phyloP scores from a whole-genome alignment of 1,284 basidiomycete genomes.

The Sanghuangporus sanghuang region DNA sequence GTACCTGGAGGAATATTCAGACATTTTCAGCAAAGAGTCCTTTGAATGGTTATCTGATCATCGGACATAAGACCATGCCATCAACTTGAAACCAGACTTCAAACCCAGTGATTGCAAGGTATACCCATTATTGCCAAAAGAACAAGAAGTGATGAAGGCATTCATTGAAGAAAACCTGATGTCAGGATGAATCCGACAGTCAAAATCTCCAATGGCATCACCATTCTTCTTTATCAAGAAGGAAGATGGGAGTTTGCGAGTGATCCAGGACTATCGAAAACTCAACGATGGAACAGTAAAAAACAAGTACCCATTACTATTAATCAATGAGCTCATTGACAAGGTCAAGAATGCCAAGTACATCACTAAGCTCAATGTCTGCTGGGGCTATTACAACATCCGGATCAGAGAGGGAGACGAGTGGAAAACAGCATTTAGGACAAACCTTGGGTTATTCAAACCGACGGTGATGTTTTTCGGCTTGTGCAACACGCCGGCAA shows the following conservation, averaged over 20 bases:
- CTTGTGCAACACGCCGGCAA: background rate
- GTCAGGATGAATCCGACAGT: background rate
- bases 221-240: background rate
- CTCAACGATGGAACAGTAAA: slow-evolving; percentile 34
- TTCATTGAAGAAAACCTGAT: background rate
- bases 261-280: slow-evolving; percentile 27
- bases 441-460: background rate
- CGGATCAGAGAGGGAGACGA: background rate
- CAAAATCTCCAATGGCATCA: background rate
- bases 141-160: background rate
- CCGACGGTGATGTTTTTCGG: background rate
- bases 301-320: slow-evolving; percentile 32
- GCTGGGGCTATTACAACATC: slow-evolving; percentile 28
- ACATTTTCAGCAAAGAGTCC: background rate
- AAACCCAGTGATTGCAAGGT: background rate
- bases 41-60: background rate
- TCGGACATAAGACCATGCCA: background rate
- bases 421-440: background rate
- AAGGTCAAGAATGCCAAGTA: slow-evolving; percentile 25
- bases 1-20: background rate
- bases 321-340: slow-evolving; percentile 31
- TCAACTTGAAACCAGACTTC: background rate
- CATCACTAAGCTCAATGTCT: slow-evolving; percentile 34
- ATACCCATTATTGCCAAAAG: background rate
- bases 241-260: background rate